Conservation (phyloP, 257 asterid genomes). For the Solanum rostratum region DNA sequence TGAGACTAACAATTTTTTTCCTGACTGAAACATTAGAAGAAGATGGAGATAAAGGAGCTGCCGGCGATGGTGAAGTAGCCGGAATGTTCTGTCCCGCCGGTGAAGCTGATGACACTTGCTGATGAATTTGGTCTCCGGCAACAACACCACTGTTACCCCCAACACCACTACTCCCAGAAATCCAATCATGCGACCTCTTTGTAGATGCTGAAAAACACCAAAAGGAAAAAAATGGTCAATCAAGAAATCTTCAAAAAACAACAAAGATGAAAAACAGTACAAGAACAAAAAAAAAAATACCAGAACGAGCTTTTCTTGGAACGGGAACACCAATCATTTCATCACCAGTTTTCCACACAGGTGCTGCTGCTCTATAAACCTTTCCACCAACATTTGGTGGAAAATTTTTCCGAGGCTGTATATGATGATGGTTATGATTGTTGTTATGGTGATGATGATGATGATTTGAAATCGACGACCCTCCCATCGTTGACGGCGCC, state of each 20-base stretch:
- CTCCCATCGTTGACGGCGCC: not conserved
- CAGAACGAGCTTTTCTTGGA: slow-evolving; percentile 96
- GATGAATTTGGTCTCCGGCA: slow-evolving; percentile 43
- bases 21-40: slow-evolving; percentile 59
- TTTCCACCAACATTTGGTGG: slow-evolving; percentile 39
- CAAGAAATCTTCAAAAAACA: not conserved
- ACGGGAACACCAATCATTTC: slow-evolving; percentile 91
- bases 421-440: slow-evolving; percentile 28
- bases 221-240: not conserved
- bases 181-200: slow-evolving; percentile 90
- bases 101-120: slow-evolving; percentile 34
- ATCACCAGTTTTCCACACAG: slow-evolving; percentile 88
- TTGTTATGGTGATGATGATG: slow-evolving; percentile 22
- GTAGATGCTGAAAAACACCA: slow-evolving; percentile 42
- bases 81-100: slow-evolving; percentile 45
- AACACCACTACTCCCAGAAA: slow-evolving; percentile 35
- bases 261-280: not conserved
- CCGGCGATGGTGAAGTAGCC: slow-evolving; percentile 33
- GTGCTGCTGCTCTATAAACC: slow-evolving; percentile 34
- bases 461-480: slow-evolving; percentile 30
- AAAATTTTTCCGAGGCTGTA: slow-evolving; percentile 54
- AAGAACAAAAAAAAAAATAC: slow-evolving; percentile 11
- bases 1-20: slow-evolving; percentile 64
- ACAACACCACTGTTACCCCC: slow-evolving; percentile 27
- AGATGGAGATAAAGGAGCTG: slow-evolving; percentile 71